These are phyloP conservation scores for Candida maesae DNA, from an alignment of 805 yeast genomes.

Conservation along the genomic window DNA sequence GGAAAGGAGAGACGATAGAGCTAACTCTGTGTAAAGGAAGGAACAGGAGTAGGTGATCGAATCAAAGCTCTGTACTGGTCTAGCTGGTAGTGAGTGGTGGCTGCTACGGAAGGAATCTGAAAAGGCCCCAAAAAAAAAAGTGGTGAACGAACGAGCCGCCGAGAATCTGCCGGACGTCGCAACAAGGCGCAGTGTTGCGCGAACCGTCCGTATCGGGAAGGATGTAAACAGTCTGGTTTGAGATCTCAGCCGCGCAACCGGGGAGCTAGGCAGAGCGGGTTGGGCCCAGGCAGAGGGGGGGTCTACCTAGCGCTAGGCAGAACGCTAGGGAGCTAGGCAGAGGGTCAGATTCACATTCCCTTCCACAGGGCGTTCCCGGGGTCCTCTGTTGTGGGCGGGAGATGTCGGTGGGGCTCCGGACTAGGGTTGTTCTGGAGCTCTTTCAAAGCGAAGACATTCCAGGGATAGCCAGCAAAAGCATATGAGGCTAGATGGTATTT, in stretches of 20 bases:
- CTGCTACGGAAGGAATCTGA: constrained; percentile 2
- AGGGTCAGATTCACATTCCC: not conserved
- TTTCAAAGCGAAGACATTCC: too few relatives aligned
- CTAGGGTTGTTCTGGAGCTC: too few relatives aligned
- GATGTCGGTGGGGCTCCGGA: too few relatives aligned
- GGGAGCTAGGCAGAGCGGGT: not conserved
- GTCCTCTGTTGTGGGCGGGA: too few relatives aligned
- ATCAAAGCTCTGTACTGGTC: constrained; percentile 7
- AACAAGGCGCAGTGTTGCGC: constrained; percentile 1
- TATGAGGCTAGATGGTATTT: too few relatives aligned
- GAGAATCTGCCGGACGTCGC: not conserved
- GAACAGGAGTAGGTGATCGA: constrained; percentile 28
- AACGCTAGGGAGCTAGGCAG: not conserved
- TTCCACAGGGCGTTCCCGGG: not conserved
- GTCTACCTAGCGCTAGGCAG: too few relatives aligned
- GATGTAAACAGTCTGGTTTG: constrained; percentile 3
- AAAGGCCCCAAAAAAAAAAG: constrained; percentile 1
- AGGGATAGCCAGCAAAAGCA: too few relatives aligned
- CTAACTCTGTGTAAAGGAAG: constrained; percentile 30
- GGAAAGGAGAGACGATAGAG: constrained; percentile 1
- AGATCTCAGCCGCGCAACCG: not conserved
- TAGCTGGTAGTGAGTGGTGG: not conserved
- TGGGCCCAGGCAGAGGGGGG: not conserved
- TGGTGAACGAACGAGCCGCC: constrained; percentile 3
- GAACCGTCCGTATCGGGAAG: constrained; percentile 8